Evolutionary conservation across 2,329 filamentous ascomycete genomes (phyloP).

Genomic region (Cercospora sp.): DNA sequence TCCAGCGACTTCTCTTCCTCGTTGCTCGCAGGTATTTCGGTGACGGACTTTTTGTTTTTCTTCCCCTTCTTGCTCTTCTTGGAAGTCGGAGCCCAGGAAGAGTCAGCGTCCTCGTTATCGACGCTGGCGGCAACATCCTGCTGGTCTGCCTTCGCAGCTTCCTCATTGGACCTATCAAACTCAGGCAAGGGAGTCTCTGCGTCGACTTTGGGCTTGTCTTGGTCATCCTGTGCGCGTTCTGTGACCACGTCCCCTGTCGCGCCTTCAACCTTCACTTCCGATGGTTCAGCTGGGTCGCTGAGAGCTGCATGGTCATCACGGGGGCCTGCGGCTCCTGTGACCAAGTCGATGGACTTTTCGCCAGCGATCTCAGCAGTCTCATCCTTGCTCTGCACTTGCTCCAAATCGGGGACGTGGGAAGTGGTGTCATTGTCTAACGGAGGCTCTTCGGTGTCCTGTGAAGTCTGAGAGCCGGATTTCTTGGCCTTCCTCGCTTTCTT

Average conservation of each 20-base stretch:
- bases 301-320: neutral
- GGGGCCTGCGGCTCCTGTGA: neutral
- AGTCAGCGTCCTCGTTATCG: constrained; percentile 10
- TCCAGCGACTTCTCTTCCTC: neutral
- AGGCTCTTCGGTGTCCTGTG: constrained; percentile 13
- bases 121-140: neutral
- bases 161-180: neutral
- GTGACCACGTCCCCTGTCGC: neutral
- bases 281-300: neutral
- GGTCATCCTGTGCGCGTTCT: neutral
- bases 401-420: neutral
- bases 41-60: constrained; percentile 22
- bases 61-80: constrained; percentile 31
- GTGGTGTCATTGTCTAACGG: neutral
- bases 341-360: neutral
- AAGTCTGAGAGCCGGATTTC: constrained; percentile 11
- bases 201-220: neutral
- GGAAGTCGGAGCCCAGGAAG: constrained; percentile 12
- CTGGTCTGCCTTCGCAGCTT: neutral
- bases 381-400: neutral
- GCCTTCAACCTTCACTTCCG: neutral
- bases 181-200: neutral
- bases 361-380: neutral
- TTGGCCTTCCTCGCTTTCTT: constrained; percentile 30
- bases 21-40: neutral